Evolutionary conservation across 176 grass and related monocot species (phyloP), one percentile per base, ranked within the genome.

Genomic region (Paspalum vaginatum): DNA sequence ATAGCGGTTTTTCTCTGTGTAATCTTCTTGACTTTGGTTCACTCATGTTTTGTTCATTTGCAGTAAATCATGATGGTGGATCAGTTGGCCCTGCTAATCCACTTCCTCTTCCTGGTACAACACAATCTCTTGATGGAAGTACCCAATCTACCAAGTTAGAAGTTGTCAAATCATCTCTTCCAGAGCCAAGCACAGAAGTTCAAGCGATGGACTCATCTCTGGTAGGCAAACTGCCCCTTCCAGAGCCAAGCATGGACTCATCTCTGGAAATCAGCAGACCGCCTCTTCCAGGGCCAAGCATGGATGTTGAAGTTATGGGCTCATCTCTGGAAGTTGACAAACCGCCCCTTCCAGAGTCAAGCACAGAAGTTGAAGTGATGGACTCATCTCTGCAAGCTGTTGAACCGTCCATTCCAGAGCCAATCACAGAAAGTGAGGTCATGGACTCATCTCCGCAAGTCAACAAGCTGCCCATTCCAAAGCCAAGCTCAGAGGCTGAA

Each of bases 61-160:
- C 75, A 91, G 80, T 21, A 46, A 74, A 81, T 51, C 65, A 21
- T 39, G n/a, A 72, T 55, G 76, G 65, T 51, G 40, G 24, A 52
- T 73, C 64, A 71, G 8, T n/a, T 76, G 64, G 55, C 32, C 60
- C 71, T 7, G 14, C 51, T 81, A 84, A 68, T 17, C 44, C 47
- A 62, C 72, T 71, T 41, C 38, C 18, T 84, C 59, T 77, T 76
- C 47, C 61, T 40, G 44, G 66, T 20, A 53, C 60, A 81, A 60
- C 37, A 41, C 52, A 71, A 45, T 71, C 42, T 59, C 21, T 76
- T 80, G 71, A 72, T 61, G 65, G 55, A 66, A 53, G 6, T 25
- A 27, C 21, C 10, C 37, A 58, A 61, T n/a, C 37, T 79, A 25
- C 8, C 4, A 25, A 83, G 52, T 24, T 72, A 17, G 52, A 70